Evolutionary conservation across 768 basidiomycete species (phyloP).

Genomic region (Termitomyces sp.): DNA sequence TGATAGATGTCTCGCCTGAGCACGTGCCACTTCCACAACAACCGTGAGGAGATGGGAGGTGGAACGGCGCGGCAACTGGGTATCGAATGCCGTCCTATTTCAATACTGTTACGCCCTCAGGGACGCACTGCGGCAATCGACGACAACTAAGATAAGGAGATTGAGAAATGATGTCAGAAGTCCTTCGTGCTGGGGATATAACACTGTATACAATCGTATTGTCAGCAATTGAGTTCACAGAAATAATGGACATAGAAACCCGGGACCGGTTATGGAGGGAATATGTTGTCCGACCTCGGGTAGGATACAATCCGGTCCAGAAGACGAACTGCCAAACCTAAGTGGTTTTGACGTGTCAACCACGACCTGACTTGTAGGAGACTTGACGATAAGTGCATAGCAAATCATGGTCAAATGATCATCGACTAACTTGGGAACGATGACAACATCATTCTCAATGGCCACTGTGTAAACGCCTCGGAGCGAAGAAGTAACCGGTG

Average conservation of each 20-base stretch:
- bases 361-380: not conserved
- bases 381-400: not conserved
- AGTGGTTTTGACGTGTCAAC: not conserved
- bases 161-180: conserved; percentile 8
- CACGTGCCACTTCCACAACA: conserved; percentile 12
- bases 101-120: conserved; percentile 2
- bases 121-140: conserved; percentile 8
- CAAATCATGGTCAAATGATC: not conserved
- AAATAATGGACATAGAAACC: not conserved
- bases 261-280: not conserved
- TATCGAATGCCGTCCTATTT: conserved; percentile 12
- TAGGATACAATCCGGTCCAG: not conserved
- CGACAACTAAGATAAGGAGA: not conserved
- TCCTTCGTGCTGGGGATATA: conserved; percentile 4
- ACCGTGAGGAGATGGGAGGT: conserved; percentile 10
- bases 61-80: conserved; percentile 3
- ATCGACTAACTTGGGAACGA: not conserved
- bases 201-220: conserved; percentile 2
- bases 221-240: not conserved
- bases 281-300: not conserved
- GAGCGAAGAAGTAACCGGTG: conserved; percentile 1
- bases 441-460: not conserved
- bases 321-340: not conserved
- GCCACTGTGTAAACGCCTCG: conserved; percentile 2
- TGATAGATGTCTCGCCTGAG: not conserved